phyloP scores from a whole-genome alignment of 192 early-diverging fungal genomes.

The Endogone sp. region DNA sequence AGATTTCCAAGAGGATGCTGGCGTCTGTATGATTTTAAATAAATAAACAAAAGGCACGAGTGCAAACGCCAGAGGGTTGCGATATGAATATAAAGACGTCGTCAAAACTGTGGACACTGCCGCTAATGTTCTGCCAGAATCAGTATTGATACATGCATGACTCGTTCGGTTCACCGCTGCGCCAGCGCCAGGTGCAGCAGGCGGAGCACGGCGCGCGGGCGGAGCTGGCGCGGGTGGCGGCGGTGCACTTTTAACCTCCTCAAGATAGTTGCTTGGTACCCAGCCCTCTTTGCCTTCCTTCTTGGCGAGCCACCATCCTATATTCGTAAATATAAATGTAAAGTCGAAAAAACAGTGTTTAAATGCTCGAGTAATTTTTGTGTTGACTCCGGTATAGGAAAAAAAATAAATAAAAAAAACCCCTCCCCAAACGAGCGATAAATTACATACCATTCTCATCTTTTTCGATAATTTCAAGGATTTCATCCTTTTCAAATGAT shows the following conservation, averaged over 20 bases:
- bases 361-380: too few species aligned
- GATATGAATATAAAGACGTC: too few species aligned
- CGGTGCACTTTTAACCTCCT: slow-evolving; percentile 40
- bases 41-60: too few species aligned
- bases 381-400: too few species aligned
- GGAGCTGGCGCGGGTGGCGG: slow-evolving; percentile 41
- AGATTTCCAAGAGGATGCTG: too few species aligned
- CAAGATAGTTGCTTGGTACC: slow-evolving; percentile 79
- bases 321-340: slow-evolving; percentile 4
- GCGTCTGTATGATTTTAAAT: too few species aligned
- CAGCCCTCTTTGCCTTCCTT: slow-evolving; percentile 63
- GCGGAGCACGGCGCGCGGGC: slow-evolving; percentile 28
- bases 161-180: slow-evolving; percentile 2
- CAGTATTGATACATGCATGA: too few species aligned
- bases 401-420: too few species aligned
- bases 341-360: slow-evolving; percentile 5
- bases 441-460: slow-evolving; percentile 58
- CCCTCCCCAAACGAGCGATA: slow-evolving; percentile 5
- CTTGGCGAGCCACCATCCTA: slow-evolving; percentile 53
- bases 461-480: slow-evolving; percentile 67
- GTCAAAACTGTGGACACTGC: not conserved
- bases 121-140: not conserved
- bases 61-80: too few species aligned
- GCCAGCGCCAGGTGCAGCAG: slow-evolving; percentile 18
- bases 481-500: slow-evolving; percentile 56